Percentiles rank a stretch among this genome's conserved stretches.
Conservation (phyloP, 306 rosid genomes). For the Astragalus membranaceus region DNA sequence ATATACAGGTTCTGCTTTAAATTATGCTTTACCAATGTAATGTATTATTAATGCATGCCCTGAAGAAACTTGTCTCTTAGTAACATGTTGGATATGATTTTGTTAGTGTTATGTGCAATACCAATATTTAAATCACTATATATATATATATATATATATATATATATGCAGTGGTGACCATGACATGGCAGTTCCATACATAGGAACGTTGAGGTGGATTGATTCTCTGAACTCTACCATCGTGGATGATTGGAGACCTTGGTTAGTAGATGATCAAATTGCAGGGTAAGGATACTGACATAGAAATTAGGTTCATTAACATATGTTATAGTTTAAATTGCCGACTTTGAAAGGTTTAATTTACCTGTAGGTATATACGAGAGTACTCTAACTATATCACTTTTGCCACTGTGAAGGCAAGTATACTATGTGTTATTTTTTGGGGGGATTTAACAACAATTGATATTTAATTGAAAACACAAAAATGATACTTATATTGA, state of each 20-base stretch:
- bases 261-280: neutral
- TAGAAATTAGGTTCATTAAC: neutral
- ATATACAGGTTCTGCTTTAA: neutral
- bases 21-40: no score
- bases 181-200: neutral
- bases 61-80: neutral
- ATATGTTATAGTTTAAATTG: neutral
- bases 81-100: neutral
- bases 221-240: constrained; percentile 10
- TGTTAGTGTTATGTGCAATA: neutral
- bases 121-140: neutral
- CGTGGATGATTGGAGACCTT: constrained; percentile 2
- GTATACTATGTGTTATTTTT: neutral
- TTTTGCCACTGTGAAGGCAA: constrained; percentile 2
- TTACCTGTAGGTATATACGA: neutral
- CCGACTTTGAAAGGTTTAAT: neutral
- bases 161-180: neutral
- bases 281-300: neutral
- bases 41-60: neutral
- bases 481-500: no score
- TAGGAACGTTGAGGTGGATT: neutral
- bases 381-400: neutral
- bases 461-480: no score
- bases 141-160: neutral
- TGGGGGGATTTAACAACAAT: no score